These are phyloP conservation scores for Flaveria robusta DNA, from an alignment of 129 eudicot genomes.

Conservation along the genomic window DNA sequence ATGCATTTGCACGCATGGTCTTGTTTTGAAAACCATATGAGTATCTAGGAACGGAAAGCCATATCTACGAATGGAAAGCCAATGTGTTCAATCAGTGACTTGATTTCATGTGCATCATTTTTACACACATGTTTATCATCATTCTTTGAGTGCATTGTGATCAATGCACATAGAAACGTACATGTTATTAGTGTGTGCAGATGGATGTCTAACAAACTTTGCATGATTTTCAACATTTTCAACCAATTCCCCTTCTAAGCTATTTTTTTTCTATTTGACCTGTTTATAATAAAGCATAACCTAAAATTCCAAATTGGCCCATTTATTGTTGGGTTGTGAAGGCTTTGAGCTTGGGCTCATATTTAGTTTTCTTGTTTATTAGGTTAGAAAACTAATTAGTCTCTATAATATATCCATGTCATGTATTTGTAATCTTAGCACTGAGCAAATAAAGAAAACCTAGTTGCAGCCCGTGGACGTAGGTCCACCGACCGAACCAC, in stretches of 20 bases:
- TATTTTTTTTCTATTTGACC: not conserved
- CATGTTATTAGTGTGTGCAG: slow-evolving; percentile 44
- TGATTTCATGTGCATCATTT: slow-evolving; percentile 31
- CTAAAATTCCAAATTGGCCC: not conserved
- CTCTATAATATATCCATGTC: too few species aligned
- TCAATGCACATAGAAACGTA: slow-evolving; percentile 65
- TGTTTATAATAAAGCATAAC: not conserved
- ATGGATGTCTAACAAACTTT: slow-evolving; percentile 54
- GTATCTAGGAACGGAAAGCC: slow-evolving; percentile 49
- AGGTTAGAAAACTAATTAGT: too few species aligned
- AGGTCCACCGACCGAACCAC: too few species aligned
- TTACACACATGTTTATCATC: not conserved
- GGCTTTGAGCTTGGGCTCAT: too few species aligned
- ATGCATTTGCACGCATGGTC: slow-evolving; percentile 52
- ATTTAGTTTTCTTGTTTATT: too few species aligned
- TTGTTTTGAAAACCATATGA: slow-evolving; percentile 27
- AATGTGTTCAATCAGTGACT: slow-evolving; percentile 52
- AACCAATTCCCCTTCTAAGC: not conserved
- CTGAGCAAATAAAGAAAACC: too few species aligned
- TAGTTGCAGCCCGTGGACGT: too few species aligned
- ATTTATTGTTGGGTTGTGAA: too few species aligned
- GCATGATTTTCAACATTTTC: not conserved
- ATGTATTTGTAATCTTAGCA: too few species aligned
- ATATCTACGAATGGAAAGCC: slow-evolving; percentile 51
- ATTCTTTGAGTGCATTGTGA: slow-evolving; percentile 59